phyloP scores from a whole-genome alignment of 805 yeast genomes.

The Saccharomycopsis fibuligera region DNA sequence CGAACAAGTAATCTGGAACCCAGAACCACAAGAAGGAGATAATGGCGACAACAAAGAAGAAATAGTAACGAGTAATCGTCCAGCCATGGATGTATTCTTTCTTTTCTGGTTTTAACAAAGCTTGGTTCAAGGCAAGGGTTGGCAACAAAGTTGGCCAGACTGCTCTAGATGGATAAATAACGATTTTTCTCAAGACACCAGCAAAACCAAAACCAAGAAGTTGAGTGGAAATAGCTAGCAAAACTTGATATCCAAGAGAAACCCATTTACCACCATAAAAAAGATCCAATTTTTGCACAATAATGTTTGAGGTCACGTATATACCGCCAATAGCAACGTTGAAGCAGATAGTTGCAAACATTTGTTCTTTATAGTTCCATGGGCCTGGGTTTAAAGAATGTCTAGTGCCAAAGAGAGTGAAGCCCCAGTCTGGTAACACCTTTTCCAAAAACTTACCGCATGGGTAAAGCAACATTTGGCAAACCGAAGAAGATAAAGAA shows the following conservation, averaged over 20 bases:
- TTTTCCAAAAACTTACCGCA: slow-evolving; percentile 36
- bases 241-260: slow-evolving; percentile 43
- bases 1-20: slow-evolving; percentile 40
- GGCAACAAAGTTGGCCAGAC: slow-evolving; percentile 51
- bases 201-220: slow-evolving; percentile 65
- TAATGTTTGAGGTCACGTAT: slow-evolving; percentile 34
- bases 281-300: slow-evolving; percentile 26
- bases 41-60: slow-evolving; percentile 28
- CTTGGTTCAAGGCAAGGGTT: slow-evolving; percentile 40
- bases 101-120: slow-evolving; percentile 34
- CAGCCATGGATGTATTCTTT: slow-evolving; percentile 29
- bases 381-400: slow-evolving; percentile 53
- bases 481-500: slow-evolving; percentile 34
- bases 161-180: slow-evolving; percentile 43
- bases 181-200: slow-evolving; percentile 51
- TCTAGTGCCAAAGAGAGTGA: slow-evolving; percentile 34
- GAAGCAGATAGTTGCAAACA: slow-evolving; percentile 45
- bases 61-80: slow-evolving; percentile 30
- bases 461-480: slow-evolving; percentile 40
- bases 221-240: slow-evolving; percentile 48
- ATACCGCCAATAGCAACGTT: slow-evolving; percentile 31
- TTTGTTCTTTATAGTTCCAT: slow-evolving; percentile 58
- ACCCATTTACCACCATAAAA: slow-evolving; percentile 29
- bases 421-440: slow-evolving; percentile 39
- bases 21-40: slow-evolving; percentile 37